These are phyloP conservation scores for Mixia osmundae DNA, from an alignment of 1,284 basidiomycete species.

Conservation along the genomic window DNA sequence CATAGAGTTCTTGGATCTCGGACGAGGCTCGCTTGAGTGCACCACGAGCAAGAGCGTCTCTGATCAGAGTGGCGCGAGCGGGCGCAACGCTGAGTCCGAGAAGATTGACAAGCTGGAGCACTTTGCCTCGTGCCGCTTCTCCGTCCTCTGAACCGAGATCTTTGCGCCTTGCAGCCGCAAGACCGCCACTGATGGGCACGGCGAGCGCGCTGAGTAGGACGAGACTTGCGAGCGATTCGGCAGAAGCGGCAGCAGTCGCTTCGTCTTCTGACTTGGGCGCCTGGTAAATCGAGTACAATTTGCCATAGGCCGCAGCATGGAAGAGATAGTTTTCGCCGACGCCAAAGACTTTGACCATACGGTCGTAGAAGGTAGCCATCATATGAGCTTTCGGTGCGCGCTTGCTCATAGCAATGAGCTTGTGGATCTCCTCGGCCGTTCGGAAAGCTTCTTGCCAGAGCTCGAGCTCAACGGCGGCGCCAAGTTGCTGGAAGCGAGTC, in stretches of 20 bases:
- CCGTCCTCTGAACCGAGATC: not conserved
- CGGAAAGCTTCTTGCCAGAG: constrained; percentile 99
- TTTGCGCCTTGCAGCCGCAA: constrained; percentile 1
- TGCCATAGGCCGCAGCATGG: constrained; percentile 89
- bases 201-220: constrained; percentile 83
- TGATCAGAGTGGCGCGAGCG: constrained; percentile 59
- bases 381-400: constrained; percentile 41
- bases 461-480: constrained; percentile 94
- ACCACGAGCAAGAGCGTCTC: constrained; percentile 63
- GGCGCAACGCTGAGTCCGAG: constrained; percentile 69
- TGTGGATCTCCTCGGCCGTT: constrained; percentile 94
- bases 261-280: constrained; percentile 39
- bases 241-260: constrained; percentile 46
- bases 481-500: constrained; percentile 91
- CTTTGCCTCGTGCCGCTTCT: constrained; percentile 34
- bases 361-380: constrained; percentile 99
- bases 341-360: constrained; percentile 84
- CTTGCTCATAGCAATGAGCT: constrained; percentile 54
- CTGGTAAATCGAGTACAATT: constrained; percentile 38
- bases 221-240: too few relatives aligned
- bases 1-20: constrained; percentile 57
- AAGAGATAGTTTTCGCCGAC: constrained; percentile 73
- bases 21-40: constrained; percentile 60
- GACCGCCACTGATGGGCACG: constrained; percentile 48
- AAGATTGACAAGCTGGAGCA: constrained; percentile 55